phyloP scores from a whole-genome alignment of 2,329 filamentous ascomycete genomes.

The Endocalyx cinctus region DNA sequence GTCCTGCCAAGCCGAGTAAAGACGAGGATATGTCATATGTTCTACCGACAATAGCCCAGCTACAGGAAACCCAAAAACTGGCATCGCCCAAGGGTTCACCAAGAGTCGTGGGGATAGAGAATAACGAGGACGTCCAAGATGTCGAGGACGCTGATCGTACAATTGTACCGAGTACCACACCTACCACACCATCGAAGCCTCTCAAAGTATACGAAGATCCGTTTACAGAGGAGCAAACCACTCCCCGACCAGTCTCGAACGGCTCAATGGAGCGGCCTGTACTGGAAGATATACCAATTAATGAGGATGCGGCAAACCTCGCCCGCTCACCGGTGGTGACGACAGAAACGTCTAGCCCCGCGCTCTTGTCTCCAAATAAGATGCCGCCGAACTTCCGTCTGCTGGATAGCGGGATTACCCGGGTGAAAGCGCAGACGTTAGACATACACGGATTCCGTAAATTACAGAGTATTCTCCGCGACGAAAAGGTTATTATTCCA shows the following conservation, averaged over 20 bases:
- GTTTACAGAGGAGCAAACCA: constrained; percentile 43
- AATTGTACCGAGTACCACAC: constrained; percentile 11
- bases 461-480: constrained; percentile 68
- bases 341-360: constrained; percentile 14
- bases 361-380: constrained; percentile 44
- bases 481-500: constrained; percentile 57
- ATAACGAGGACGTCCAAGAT: neutral
- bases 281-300: constrained; percentile 56
- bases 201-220: constrained; percentile 62
- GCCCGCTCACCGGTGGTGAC: constrained; percentile 15
- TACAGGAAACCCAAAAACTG: constrained; percentile 23
- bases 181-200: constrained; percentile 29
- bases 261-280: constrained; percentile 37
- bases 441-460: constrained; percentile 79
- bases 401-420: constrained; percentile 69
- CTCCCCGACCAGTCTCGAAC: constrained; percentile 41
- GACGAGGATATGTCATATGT: constrained; percentile 49
- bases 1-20: neutral
- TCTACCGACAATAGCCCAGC: constrained; percentile 40
- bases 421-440: constrained; percentile 66
- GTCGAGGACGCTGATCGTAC: constrained; percentile 7
- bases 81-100: constrained; percentile 18
- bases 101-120: constrained; percentile 13
- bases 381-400: constrained; percentile 55
- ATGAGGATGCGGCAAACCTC: constrained; percentile 45